Evolutionary conservation across 768 basidiomycete genomes (phyloP), one percentile per base, ranked within the genome.

Genomic region (Amanita muscaria): DNA sequence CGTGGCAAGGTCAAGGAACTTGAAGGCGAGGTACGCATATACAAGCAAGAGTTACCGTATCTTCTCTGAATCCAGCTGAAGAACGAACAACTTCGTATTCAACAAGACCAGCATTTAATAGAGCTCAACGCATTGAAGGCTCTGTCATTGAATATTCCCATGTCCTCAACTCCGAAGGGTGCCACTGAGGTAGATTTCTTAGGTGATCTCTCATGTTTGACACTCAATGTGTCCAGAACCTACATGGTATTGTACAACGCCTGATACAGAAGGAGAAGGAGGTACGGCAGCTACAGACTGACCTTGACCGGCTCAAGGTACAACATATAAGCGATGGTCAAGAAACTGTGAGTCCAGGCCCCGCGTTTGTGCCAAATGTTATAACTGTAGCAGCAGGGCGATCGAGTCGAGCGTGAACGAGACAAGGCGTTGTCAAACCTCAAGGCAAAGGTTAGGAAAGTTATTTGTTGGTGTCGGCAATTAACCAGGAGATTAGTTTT

Each of bases 221-320:
- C 15, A 19, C 36, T 39, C 6, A 40, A 5, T 9, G 2, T 11
- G 18, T 38, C 27, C 36, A 45, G 35, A 80, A 74, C 50, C 72
- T 83, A 46, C 74, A 79, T 49, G 87, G 85, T 1, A 56, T 93
- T 15, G 77, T 90, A 7, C 87, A 89, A 54, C 78, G 87, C 8
- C 68, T 93, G 12, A 76, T 84, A 3, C 75, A 80, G 58, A 91
- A 90, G 59, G 91, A 96, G 65, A 88, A 85, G 54, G 79, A 91
- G 59, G 85, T 89, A 1, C 57, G 77, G 2, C 77, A 81, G 44
- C 70, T 93, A 1, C 80, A 82, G 56, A 71, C 72, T 3, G 84
- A 91, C 55, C 62, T 92, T 15, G 83, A 81, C 44, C 68, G 71
- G 14, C 62, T 80, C 51, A 79, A 74, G 52, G 64, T 68, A 4